phyloP scores from a whole-genome alignment of 306 rosid genomes.

The Trifolium fragiferum region DNA sequence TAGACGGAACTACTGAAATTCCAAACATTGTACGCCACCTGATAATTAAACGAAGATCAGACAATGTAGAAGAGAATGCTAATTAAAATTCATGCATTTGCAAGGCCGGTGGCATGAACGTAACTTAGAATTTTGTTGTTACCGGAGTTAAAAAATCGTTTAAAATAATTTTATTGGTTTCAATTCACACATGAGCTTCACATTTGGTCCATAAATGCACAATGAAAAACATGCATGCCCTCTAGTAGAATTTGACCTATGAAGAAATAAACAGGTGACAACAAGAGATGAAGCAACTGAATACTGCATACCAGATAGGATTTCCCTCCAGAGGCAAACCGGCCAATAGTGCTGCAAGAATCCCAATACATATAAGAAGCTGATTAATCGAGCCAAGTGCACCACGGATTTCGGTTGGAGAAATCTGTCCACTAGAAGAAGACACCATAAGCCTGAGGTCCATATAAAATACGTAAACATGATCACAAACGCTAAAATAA shows the following conservation, averaged over 20 bases:
- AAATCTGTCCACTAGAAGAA: conserved; percentile 62
- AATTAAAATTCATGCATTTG: conserved; percentile 8
- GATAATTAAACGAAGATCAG: conserved; percentile 22
- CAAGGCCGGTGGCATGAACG: background rate
- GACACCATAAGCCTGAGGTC: conserved; percentile 5
- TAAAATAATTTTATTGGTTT: too few relatives aligned
- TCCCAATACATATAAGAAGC: conserved; percentile 87
- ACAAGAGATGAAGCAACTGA: conserved; percentile 34
- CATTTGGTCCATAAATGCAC: background rate
- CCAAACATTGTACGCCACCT: conserved; percentile 99
- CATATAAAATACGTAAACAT: conserved; percentile 5
- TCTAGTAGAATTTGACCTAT: background rate
- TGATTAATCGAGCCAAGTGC: conserved; percentile 94
- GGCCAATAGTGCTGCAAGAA: conserved; percentile 83
- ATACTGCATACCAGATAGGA: conserved; percentile 74
- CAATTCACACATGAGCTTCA: too few relatives aligned
- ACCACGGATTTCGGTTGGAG: conserved; percentile 95
- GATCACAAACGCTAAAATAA: background rate
- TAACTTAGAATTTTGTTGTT: background rate
- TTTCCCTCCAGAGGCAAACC: conserved; percentile 93
- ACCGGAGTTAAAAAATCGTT: too few relatives aligned
- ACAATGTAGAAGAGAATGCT: conserved; percentile 1
- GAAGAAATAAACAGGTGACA: conserved; percentile 35
- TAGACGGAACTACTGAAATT: conserved; percentile 72
- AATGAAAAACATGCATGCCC: conserved; percentile 3